Conservation (phyloP, 139 green algal species). For the Pseudopediastrum boryanum region DNA sequence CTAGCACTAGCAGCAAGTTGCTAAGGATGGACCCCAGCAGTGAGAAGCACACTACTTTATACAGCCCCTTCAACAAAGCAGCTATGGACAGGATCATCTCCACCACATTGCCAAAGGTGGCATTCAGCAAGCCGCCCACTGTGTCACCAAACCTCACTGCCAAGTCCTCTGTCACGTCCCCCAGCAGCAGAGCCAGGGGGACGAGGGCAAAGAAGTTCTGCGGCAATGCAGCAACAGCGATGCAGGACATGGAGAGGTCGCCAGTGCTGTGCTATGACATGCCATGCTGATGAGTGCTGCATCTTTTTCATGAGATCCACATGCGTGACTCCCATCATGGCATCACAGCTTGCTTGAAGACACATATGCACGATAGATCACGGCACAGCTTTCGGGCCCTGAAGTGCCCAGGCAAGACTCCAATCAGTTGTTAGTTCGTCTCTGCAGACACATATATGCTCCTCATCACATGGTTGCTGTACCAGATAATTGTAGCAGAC, state of each 20-base stretch:
- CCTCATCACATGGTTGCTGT: too few relatives aligned
- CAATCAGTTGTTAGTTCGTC: too few relatives aligned
- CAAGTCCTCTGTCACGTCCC: slow-evolving; percentile 90
- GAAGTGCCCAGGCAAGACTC: neutral
- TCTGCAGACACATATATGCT: too few relatives aligned
- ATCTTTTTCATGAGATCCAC: too few relatives aligned
- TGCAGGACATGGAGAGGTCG: neutral
- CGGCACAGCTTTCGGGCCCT: neutral
- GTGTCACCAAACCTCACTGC: slow-evolving; percentile 77
- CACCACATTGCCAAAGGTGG: slow-evolving; percentile 94
- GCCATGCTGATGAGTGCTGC: too few relatives aligned
- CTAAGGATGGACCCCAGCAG: slow-evolving; percentile 89
- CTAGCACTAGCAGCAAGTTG: slow-evolving; percentile 92
- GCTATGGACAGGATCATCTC: slow-evolving; percentile 93
- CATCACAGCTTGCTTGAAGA: neutral
- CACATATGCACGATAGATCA: neutral
- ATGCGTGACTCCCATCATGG: neutral
- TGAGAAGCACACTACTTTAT: slow-evolving; percentile 78
- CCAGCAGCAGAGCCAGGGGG: slow-evolving; percentile 86
- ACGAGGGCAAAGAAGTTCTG: slow-evolving; percentile 86
- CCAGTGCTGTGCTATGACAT: neutral
- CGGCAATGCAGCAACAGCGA: too few relatives aligned
- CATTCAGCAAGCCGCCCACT: slow-evolving; percentile 78
- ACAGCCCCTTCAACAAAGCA: slow-evolving; percentile 77
- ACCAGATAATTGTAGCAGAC: too few relatives aligned